Conservation (phyloP, 192 early-diverging fungal species). For the Mortierella claussenii region DNA sequence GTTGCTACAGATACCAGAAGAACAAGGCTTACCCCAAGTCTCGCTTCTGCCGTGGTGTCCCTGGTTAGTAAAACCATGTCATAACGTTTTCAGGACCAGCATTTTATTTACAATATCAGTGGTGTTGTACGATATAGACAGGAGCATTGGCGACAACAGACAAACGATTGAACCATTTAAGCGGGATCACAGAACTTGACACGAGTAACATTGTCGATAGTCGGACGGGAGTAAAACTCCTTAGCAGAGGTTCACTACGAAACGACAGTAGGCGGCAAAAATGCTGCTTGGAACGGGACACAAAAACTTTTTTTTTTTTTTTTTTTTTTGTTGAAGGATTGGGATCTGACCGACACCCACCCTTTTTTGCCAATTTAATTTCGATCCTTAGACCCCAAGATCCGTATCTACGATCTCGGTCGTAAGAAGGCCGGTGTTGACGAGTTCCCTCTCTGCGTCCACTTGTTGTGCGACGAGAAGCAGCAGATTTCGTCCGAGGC, state of each 20-base stretch:
- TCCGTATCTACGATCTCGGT: slow-evolving; percentile 97
- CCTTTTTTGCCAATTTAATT: background rate
- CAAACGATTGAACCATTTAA: background rate
- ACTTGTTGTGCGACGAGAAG: slow-evolving; percentile 97
- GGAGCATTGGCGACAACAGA: too few relatives aligned
- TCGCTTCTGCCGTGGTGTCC: slow-evolving; percentile 98
- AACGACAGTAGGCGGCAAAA: background rate
- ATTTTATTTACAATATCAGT: background rate
- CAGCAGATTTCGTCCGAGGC: slow-evolving; percentile 99
- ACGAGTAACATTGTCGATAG: too few relatives aligned
- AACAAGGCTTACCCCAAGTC: slow-evolving; percentile 99
- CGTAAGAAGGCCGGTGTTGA: slow-evolving; percentile 98
- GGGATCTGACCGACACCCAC: background rate
- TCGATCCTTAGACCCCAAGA: slow-evolving; percentile 84
- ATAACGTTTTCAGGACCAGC: background rate
- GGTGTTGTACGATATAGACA: background rate
- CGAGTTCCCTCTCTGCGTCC: slow-evolving; percentile 97
- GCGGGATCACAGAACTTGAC: background rate
- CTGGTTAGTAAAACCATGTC: slow-evolving; percentile 61
- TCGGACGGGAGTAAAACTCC: too few relatives aligned
- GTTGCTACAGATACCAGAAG: slow-evolving; percentile 99
- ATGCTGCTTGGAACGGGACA: background rate
- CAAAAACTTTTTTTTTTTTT: background rate
- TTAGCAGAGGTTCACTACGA: background rate
- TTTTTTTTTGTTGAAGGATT: background rate